Evolutionary conservation across 78 protist genomes (phyloP), one percentile per base, ranked within the genome.

Genomic region (Dictyostelium brefeldianum): DNA sequence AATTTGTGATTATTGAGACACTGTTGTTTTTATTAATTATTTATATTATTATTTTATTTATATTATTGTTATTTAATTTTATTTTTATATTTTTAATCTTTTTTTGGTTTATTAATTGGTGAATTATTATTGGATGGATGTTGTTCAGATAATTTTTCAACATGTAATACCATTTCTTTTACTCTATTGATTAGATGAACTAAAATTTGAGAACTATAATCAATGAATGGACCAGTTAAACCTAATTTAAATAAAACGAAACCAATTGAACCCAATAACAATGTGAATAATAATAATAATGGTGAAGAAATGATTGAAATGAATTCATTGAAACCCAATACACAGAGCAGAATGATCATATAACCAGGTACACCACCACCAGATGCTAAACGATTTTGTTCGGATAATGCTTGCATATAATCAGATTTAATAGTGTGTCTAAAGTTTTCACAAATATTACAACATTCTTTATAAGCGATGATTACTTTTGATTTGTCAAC

Each of bases 321-420:
- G 51, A 90, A 81, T 78, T 95, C 97, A 78, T 95, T 90, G 90
- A 89, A 90, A 50, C 97, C 97, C 41, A 95, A 91, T 12, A 95
- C 81, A 18, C 94, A 80, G 6, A 95, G 20, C 7, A 90, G 54
- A 29, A 67, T 15, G 41, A 95, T 64, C 80, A 89, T 54, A 31
- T 50, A 71, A 4, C 65, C 80, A 54, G 95, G 89, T n/a, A 95
- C 80, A 36, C 84, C 84, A 48, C 84, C 84, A 31, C 48, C 36
- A 15, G 65, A 7, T 0, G 84, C 9, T 14, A 46, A 27, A 62
- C 79, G 79, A 46, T 81, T 41, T 80, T 87, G 78, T 65, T 90
- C 89, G n/a, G 77, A 46, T 5, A 59, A 22, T 27, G 95, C 95
- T 73, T 81, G 80, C 67, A 75, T 90, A 57, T 69, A 81, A 53